These are phyloP conservation scores for Lunasporangiospora selenospora DNA, from an alignment of 192 early-diverging fungal species.

Conservation along the genomic window DNA sequence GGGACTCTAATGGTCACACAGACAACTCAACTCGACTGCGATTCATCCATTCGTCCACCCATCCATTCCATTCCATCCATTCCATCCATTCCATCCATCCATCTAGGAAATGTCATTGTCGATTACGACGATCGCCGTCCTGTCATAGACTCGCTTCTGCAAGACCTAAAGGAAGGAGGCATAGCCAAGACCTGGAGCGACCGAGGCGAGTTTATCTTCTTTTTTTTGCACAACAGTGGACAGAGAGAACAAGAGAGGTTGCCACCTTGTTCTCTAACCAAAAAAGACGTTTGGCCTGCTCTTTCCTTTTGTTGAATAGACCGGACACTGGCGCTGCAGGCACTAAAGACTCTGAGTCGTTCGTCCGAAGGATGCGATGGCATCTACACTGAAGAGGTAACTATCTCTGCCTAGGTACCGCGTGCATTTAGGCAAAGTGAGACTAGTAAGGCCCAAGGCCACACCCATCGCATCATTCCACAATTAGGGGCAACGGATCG, in stretches of 20 bases:
- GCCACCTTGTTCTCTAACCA: not conserved
- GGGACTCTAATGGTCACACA: too few species aligned
- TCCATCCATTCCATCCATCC: too few species aligned
- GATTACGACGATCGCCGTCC: constrained; percentile 17
- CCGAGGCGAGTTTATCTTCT: constrained; percentile 10
- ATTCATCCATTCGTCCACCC: too few species aligned
- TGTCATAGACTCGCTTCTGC: constrained; percentile 25
- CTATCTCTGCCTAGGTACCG: not conserved
- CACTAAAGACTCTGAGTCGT: constrained; percentile 66
- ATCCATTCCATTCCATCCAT: too few species aligned
- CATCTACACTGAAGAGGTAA: constrained; percentile 63
- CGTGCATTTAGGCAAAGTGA: too few species aligned
- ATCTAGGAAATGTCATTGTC: constrained; percentile 30
- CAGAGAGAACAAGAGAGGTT: too few species aligned
- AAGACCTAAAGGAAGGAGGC: constrained; percentile 43
- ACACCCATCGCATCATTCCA: not conserved
- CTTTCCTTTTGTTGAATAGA: constrained; percentile 37
- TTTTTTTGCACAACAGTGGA: not conserved
- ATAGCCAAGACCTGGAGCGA: constrained; percentile 31
- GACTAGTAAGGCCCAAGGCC: too few species aligned
- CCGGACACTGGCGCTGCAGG: constrained; percentile 54
- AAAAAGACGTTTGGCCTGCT: not conserved
- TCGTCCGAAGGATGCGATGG: constrained; percentile 61
- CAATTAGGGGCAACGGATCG: too few species aligned
- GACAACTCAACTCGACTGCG: too few species aligned